Conservation (phyloP, 2,329 filamentous ascomycete genomes). For the Chaetomium strumarium region DNA sequence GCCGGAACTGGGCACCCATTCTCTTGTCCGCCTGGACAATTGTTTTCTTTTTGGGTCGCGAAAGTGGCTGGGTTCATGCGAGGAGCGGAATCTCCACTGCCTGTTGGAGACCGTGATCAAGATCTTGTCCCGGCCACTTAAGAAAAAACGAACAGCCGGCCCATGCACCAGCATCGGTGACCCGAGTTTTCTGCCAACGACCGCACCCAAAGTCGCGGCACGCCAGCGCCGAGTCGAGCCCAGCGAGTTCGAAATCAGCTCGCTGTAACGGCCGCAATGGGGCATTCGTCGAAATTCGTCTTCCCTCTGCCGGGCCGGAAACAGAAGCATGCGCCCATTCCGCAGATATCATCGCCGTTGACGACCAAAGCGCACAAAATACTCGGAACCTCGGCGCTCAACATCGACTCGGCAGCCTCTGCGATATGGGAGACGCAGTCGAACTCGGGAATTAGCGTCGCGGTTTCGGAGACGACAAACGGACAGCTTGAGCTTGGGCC, state of each 20-base stretch:
- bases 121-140: conserved; percentile 1
- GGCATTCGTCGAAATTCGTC: conserved; percentile 37
- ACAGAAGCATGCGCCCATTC: conserved; percentile 33
- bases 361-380: conserved; percentile 49
- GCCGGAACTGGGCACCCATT: conserved; percentile 10
- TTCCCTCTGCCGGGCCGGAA: conserved; percentile 45
- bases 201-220: neutral
- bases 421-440: conserved; percentile 40
- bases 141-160: neutral
- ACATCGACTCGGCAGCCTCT: conserved; percentile 33
- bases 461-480: conserved; percentile 38
- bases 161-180: conserved; percentile 13
- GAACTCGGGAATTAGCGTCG: conserved; percentile 40
- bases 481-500: conserved; percentile 23
- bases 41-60: conserved; percentile 16
- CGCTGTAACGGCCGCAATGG: conserved; percentile 15
- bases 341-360: conserved; percentile 32
- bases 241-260: neutral
- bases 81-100: conserved; percentile 13
- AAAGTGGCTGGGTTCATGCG: conserved; percentile 15
- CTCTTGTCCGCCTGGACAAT: conserved; percentile 6
- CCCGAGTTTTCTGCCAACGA: conserved; percentile 5
- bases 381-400: conserved; percentile 42
- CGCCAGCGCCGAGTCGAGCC: neutral
- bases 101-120: conserved; percentile 4